Base-by-base conservation (phyloP, 1,284 basidiomycete species). In the Tilletiopsis washingtonensis region DNA sequence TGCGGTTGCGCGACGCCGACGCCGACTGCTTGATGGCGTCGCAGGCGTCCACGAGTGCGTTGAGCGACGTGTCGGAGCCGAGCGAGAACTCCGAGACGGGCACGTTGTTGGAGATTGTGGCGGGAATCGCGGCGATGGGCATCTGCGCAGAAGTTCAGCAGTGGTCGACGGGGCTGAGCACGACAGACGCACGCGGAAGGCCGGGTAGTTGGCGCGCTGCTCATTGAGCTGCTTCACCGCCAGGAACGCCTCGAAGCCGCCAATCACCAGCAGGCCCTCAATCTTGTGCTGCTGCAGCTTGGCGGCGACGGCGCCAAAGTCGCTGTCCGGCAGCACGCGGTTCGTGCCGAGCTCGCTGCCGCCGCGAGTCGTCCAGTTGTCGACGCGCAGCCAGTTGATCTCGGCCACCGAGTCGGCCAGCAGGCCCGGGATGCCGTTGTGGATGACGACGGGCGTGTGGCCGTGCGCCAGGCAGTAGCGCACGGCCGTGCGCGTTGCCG, bases 311-410 rank as follows among this genome's bases (percentile, higher is more conserved):
- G 81, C 82, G 1, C 89, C 89, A 41, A 97, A 80, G 75, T 96
- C 89, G 47, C 82, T 76, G 44, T 84, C 84, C 15, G 93, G 93
- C 25, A 91, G 77, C 9, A 81, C 80, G 47, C 93, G 87, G 76
- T 97, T 98, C 26, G 93, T 97, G 34, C 93, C 93, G 19, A 98
- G 83, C 74, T 99, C 94, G 37, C 91, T 96, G n/a, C 94, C 94
- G 57, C 94, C 93, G 29, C 91, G 85, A 20, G 86, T 83, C 69
- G 86, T 87, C 94, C 93, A 98, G 50, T 84, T 84, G 74, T 99
- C 94, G 43, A 98, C 94, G 23, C 88, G 86, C 21, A 98, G 82
- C 94, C 93, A 98, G n/a, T 85, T 83, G 21, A 93, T 81, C 64
- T 88, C 84, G 56, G 82, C 78, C 36, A 97, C 77, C 62, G 85